Conservation (phyloP, 768 basidiomycete species). For the Holtermanniella nyarrowii region DNA sequence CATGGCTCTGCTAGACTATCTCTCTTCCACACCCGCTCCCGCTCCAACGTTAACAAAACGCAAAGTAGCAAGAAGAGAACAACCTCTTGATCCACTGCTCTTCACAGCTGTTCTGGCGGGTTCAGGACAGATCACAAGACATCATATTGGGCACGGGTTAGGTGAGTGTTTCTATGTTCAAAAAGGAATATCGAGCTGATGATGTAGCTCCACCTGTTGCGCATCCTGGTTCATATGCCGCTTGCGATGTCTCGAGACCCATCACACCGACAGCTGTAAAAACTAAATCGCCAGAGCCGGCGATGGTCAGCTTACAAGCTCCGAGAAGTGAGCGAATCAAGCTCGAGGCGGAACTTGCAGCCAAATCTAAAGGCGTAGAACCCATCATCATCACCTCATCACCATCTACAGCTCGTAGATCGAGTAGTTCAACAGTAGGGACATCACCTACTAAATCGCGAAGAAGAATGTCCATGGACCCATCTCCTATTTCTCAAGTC, state of each 20-base stretch:
- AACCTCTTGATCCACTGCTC: conserved; percentile 34
- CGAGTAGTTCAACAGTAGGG: conserved; percentile 3
- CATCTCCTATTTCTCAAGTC: conserved; percentile 22
- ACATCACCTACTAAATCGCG: conserved; percentile 7
- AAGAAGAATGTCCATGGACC: conserved; percentile 36
- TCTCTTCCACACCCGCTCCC: neutral
- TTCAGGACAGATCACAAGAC: conserved; percentile 31
- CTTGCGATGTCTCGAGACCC: conserved; percentile 33
- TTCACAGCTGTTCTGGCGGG: conserved; percentile 37
- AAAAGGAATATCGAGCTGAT: conserved; percentile 5
- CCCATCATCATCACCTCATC: neutral
- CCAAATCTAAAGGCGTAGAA: neutral
- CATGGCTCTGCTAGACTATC: conserved; percentile 48
- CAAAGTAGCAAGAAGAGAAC: conserved; percentile 22
- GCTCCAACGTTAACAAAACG: conserved; percentile 7
- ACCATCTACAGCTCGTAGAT: neutral
- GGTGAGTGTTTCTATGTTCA: conserved; percentile 12
- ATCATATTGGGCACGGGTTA: conserved; percentile 36
- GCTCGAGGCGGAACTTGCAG: conserved; percentile 12
- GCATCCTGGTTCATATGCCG: conserved; percentile 34
- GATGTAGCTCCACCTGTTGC: conserved; percentile 5
- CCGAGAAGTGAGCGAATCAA: conserved; percentile 30
- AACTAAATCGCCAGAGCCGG: conserved; percentile 2
- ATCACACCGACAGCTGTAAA: conserved; percentile 9
- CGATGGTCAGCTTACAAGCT: conserved; percentile 28